Base-by-base conservation (phyloP, 768 basidiomycete species). In the Russula virescens region DNA sequence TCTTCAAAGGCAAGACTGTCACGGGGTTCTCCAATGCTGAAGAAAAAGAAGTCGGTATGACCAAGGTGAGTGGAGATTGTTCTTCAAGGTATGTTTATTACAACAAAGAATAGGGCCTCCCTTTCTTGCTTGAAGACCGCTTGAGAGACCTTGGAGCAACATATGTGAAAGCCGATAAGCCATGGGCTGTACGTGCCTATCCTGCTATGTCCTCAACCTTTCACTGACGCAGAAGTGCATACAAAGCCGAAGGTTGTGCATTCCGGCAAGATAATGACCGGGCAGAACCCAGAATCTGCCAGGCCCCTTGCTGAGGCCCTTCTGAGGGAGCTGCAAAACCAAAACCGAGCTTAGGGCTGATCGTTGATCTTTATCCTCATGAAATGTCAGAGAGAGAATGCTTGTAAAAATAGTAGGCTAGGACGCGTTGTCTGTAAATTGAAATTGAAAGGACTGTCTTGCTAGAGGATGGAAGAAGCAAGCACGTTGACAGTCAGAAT, bases 1-100 rank as follows among this genome's bases (percentile, higher is more conserved):
- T 91, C 65, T 84, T 91, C 70, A 76, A 74, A 3, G 86, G 83
- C 14, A 80, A 78, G 58, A 69, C 71, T 19, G 75, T 76, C 54
- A 90, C 89, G 0, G 87, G 82, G 26, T 90, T 93, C 75, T 83
- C 87, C 58, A 86, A 92, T 71, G 73, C 65, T 0, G 91, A 92
- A 69, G 91, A 92, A 70, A 75, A 79, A 19, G 64, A 75, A 38
- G 70, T 75, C 8, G 77, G 70, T 40, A 77, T 73, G 68, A 76
- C 80, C 58, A 75, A 82, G 69, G 83, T 78, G 63, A 66, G 73
- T 46, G 9, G 40, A n/a, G 35, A 5, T 35, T 28, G 8, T 38
- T 1, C 40, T 26, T 38, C 18, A 25, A 54, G n/a, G 19, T n/a
- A 13, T 28, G 23, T 55, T 26, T 43, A 42, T 42, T 10, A n/a